Percentiles rank a stretch among this genome's conserved stretches.
These are phyloP conservation scores for Begonia masoniana DNA, from an alignment of 306 rosid genomes.

Conservation along the genomic window DNA sequence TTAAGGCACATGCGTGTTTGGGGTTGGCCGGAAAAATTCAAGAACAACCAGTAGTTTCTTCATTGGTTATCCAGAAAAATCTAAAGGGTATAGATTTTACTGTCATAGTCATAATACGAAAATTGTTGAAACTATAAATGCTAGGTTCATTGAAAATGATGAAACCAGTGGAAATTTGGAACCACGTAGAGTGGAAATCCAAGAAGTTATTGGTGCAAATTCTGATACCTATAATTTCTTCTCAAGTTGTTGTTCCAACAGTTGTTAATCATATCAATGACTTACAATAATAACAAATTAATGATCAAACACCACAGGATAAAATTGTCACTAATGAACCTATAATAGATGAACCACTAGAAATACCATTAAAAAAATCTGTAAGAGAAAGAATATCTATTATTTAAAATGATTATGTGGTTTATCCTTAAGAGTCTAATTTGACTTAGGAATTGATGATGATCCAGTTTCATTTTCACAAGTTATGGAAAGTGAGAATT, in stretches of 20 bases:
- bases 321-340: neutral
- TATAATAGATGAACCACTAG: conserved; percentile 1
- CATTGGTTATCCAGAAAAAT: too few relatives aligned
- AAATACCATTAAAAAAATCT: neutral
- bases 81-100: too few relatives aligned
- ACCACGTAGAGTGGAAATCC: neutral
- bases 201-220: neutral
- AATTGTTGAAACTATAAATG: neutral
- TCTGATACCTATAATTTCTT: neutral
- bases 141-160: neutral
- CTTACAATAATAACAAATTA: neutral
- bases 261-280: neutral
- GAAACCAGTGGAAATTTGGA: neutral
- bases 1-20: too few relatives aligned
- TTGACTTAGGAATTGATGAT: too few relatives aligned
- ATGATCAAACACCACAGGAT: neutral
- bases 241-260: neutral
- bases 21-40: too few relatives aligned
- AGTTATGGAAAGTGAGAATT: too few relatives aligned
- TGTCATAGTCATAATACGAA: neutral
- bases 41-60: too few relatives aligned
- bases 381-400: too few relatives aligned
- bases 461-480: too few relatives aligned
- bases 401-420: neutral
- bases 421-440: too few relatives aligned